These are phyloP conservation scores for Abrus pulchellus DNA, from an alignment of 306 rosid genomes.

Conservation along the genomic window DNA sequence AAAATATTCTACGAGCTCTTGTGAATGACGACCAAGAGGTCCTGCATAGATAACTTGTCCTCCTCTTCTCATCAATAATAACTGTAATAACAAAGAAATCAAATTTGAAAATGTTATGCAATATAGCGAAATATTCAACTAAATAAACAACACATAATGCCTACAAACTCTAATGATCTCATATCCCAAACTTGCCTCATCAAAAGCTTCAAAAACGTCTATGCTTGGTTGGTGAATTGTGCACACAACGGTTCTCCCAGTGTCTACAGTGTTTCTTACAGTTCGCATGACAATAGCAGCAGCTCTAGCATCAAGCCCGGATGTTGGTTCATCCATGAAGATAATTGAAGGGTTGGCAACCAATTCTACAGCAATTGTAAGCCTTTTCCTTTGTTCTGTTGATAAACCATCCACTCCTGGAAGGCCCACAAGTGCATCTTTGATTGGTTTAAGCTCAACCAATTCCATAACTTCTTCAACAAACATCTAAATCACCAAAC, in stretches of 20 bases:
- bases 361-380: conserved; percentile 68
- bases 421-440: conserved; percentile 62
- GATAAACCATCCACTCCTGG: conserved; percentile 61
- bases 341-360: conserved; percentile 62
- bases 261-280: conserved; percentile 50
- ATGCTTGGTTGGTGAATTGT: conserved; percentile 60
- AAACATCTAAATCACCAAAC: conserved; percentile 51
- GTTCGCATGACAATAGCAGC: conserved; percentile 55
- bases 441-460: conserved; percentile 65
- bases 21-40: conserved; percentile 60
- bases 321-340: conserved; percentile 60
- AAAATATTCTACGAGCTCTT: conserved; percentile 49
- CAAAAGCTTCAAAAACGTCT: conserved; percentile 57
- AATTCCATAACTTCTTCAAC: conserved; percentile 65
- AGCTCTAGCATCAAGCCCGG: conserved; percentile 60
- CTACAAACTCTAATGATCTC: not conserved
- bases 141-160: not conserved
- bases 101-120: not conserved
- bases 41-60: conserved; percentile 65
- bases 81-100: conserved; percentile 42
- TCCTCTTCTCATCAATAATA: conserved; percentile 64
- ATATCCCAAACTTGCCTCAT: conserved; percentile 44
- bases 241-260: conserved; percentile 58
- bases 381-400: conserved; percentile 67
- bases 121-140: not conserved